Percentiles rank a stretch among this genome's conserved stretches.
phyloP scores from a whole-genome alignment of 768 basidiomycete species.

The Termitomyces sp. region DNA sequence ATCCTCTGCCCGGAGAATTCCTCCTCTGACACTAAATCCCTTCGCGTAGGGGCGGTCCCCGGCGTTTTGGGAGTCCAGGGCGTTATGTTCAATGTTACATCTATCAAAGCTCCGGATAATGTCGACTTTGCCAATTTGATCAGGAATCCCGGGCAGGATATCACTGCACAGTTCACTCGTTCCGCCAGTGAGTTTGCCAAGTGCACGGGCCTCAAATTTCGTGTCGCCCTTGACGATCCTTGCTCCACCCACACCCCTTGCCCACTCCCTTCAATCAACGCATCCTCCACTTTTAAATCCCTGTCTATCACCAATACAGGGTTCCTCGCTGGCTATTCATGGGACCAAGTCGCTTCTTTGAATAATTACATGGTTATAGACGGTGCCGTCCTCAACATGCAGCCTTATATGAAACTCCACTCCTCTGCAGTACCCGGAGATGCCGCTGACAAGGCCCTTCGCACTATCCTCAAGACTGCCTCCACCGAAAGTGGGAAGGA shows the following conservation, averaged over 20 bases:
- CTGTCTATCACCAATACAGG: conserved; percentile 66
- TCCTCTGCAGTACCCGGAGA: conserved; percentile 66
- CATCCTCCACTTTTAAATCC: conserved; percentile 50
- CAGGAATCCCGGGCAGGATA: conserved; percentile 74
- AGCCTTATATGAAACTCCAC: conserved; percentile 77
- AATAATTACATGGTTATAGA: conserved; percentile 84
- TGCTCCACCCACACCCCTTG: conserved; percentile 64
- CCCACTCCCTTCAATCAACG: conserved; percentile 57
- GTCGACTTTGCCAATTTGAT: conserved; percentile 60
- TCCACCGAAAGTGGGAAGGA: conserved; percentile 70
- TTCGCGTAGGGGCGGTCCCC: conserved; percentile 49
- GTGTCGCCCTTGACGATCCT: conserved; percentile 70
- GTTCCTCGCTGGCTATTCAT: conserved; percentile 80
- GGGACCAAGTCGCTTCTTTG: conserved; percentile 79
- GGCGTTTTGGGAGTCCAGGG: conserved; percentile 79
- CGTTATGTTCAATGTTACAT: conserved; percentile 67
- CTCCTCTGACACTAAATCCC: conserved; percentile 40
- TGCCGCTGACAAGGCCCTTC: conserved; percentile 78
- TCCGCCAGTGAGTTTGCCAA: conserved; percentile 56
- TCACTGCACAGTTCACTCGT: conserved; percentile 82
- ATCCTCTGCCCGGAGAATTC: conserved; percentile 77
- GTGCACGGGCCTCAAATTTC: conserved; percentile 61
- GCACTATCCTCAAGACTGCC: conserved; percentile 56
- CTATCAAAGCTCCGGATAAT: conserved; percentile 41
- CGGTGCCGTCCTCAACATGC: conserved; percentile 91